Evolutionary conservation across 2,329 filamentous ascomycete species (phyloP).

Genomic region (Fusarium sacchari): DNA sequence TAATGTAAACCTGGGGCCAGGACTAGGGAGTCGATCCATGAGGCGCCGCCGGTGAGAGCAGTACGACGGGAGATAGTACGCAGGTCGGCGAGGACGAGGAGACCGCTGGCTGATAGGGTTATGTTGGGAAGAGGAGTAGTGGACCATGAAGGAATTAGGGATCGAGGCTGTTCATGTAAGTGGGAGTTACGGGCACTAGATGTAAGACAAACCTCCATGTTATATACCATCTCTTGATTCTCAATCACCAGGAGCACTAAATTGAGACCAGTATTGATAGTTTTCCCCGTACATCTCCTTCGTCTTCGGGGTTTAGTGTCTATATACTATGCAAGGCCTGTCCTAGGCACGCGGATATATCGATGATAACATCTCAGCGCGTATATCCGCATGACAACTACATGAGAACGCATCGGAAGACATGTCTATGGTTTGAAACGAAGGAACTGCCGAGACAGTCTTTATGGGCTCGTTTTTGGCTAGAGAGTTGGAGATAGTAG

Average conservation of each 20-base stretch:
- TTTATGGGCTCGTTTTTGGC: background rate
- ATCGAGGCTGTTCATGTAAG: slow-evolving; percentile 15
- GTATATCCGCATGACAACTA: slow-evolving; percentile 8
- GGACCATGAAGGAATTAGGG: slow-evolving; percentile 55
- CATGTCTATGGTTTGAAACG: background rate
- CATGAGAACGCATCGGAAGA: slow-evolving; percentile 13
- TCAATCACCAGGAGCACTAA: background rate
- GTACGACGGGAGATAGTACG: slow-evolving; percentile 66
- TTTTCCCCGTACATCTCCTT: background rate
- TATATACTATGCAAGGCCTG: background rate
- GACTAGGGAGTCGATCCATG: slow-evolving; percentile 65
- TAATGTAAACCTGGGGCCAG: slow-evolving; percentile 70
- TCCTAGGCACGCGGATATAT: background rate
- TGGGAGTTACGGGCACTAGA: background rate
- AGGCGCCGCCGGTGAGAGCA: slow-evolving; percentile 64
- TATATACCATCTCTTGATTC: background rate
- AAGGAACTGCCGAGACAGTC: background rate
- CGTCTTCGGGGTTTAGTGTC: background rate
- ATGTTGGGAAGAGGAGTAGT: slow-evolving; percentile 57
- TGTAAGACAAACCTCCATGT: slow-evolving; percentile 24
- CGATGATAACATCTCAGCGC: background rate
- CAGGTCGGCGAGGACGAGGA: slow-evolving; percentile 69
- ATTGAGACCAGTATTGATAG: background rate
- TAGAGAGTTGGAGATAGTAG: rapidly evolving
- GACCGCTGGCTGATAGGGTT: slow-evolving; percentile 61